Evolutionary conservation across 2,329 filamentous ascomycete species (phyloP).

Genomic region (Rasamsonia emersonii): DNA sequence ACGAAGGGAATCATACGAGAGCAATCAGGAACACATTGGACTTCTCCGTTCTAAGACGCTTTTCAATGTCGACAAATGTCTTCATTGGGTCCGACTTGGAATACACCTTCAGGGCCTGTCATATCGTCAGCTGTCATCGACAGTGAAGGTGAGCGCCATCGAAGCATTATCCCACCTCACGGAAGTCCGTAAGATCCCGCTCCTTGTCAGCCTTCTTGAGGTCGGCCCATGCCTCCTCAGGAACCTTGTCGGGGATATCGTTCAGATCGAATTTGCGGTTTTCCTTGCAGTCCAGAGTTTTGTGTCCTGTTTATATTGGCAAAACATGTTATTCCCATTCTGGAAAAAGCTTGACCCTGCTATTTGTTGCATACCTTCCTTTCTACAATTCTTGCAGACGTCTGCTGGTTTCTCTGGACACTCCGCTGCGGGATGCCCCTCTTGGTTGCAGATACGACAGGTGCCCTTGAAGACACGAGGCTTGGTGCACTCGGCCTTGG

Average conservation of each 20-base stretch:
- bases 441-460: slow-evolving; percentile 38
- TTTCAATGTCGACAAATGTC: slow-evolving; percentile 42
- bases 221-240: slow-evolving; percentile 42
- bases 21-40: slow-evolving; percentile 46
- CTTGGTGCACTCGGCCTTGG: slow-evolving; percentile 37
- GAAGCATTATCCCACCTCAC: slow-evolving; percentile 27
- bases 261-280: slow-evolving; percentile 37
- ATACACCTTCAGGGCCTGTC: slow-evolving; percentile 41
- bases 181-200: slow-evolving; percentile 45
- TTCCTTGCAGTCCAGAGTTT: slow-evolving; percentile 35
- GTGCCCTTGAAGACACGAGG: slow-evolving; percentile 39
- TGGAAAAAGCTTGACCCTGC: no score
- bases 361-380: slow-evolving; percentile 29
- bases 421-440: slow-evolving; percentile 37
- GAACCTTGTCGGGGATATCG: slow-evolving; percentile 38
- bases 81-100: slow-evolving; percentile 39
- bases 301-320: slow-evolving; percentile 30
- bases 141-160: not conserved
- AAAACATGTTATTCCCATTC: not conserved
- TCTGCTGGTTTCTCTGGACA: slow-evolving; percentile 37
- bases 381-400: slow-evolving; percentile 40
- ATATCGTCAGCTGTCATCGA: slow-evolving; percentile 8
- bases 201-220: slow-evolving; percentile 42
- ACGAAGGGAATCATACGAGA: slow-evolving; percentile 25
- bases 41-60: slow-evolving; percentile 40